phyloP scores from a whole-genome alignment of 306 rosid genomes.

The Arachis stenosperma region DNA sequence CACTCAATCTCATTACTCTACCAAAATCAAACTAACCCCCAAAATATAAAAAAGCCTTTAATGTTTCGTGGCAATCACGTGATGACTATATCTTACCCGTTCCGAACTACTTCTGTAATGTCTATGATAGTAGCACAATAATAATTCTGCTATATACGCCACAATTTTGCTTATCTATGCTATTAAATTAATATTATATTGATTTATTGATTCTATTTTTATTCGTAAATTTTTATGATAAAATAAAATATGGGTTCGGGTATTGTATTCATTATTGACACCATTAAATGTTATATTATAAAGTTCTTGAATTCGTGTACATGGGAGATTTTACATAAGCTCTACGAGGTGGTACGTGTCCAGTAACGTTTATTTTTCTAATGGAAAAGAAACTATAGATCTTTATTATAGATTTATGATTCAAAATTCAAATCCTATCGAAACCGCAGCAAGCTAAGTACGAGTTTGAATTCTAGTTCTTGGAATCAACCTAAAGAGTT shows the following conservation, averaged over 20 bases:
- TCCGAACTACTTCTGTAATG: constrained; percentile 45
- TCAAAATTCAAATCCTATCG: constrained; percentile 4
- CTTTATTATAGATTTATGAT: background rate
- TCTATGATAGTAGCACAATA: background rate
- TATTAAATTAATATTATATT: background rate
- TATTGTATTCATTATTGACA: background rate
- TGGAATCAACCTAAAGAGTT: background rate
- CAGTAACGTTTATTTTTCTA: background rate
- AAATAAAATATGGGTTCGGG: background rate
- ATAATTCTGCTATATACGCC: background rate
- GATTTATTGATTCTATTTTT: background rate
- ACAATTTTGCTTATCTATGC: constrained; percentile 14
- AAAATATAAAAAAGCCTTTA: constrained; percentile 18
- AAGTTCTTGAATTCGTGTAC: background rate
- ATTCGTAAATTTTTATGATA: background rate
- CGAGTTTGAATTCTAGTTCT: constrained; percentile 4
- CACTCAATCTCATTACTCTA: background rate
- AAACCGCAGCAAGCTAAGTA: background rate
- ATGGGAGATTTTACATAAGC: background rate
- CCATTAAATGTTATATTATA: background rate
- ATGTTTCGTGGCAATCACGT: constrained; percentile 51
- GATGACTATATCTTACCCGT: constrained; percentile 47
- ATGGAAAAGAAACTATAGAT: background rate
- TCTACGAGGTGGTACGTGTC: background rate
- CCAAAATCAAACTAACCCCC: constrained; percentile 22